Evolutionary conservation across 2,329 filamentous ascomycete genomes (phyloP), one percentile per base, ranked within the genome.

Genomic region (Nemania sp.): DNA sequence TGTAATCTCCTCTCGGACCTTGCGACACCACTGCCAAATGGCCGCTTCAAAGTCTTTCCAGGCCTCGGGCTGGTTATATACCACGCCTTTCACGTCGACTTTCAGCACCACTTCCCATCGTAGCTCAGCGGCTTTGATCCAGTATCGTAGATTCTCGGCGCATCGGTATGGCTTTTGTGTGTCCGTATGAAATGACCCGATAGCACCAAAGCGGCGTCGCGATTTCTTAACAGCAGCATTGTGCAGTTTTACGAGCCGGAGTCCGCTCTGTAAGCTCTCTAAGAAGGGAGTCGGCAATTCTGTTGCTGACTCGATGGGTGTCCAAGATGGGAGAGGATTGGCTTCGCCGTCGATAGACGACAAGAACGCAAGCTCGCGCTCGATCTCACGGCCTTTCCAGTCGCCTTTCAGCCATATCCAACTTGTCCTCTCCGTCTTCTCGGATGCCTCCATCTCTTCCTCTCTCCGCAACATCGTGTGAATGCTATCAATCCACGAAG

Each of bases 81-180:
- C 92, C 6, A 97, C 82, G 23, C 88, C 91, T 72, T 95, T 86
- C 19, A 93, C 90, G 66, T 97, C 91, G 49, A 96, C 80, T 59
- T 87, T 83, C 46, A 97, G 78, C 62, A 89, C 82, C 33, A 92
- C 83, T 73, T 97, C 94, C 86, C 93, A 99, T 50, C 94, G 85
- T 54, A 97, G 79, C 74, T 99, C 92, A 6, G 92, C 91, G 1
- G 93, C 94, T 76, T 99, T 99, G 73, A 89, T 83, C 93, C 94
- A 99, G 77, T 89, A 99, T 34, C 91, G 84, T 57, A 99, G 79
- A 70, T 99, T 99, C 64, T 99, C 94, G 3, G 92, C 91, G 59
- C 87, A 87, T 43, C 94, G 88, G 71, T 99, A 99, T 0, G 94
- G 94, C 73, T 97, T 97, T 56, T 85, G 86, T 8, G 94, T 93